These are phyloP conservation scores for Dacryopinax primogenitus DNA, from an alignment of 768 basidiomycete genomes.

Conservation along the genomic window DNA sequence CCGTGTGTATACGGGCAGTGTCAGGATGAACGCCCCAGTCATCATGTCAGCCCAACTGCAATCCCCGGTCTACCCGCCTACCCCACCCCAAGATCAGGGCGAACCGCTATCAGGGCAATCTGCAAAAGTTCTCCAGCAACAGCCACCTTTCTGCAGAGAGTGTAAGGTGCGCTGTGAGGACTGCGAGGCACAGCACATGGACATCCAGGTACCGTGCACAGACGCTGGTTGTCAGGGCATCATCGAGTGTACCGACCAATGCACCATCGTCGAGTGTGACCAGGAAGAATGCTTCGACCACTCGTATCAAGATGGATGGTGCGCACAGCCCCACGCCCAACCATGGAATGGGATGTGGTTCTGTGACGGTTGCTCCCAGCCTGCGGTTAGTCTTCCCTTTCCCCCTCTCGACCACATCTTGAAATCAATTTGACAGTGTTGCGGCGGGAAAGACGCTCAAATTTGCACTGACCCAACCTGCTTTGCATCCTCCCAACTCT, in stretches of 20 bases:
- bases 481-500: background rate
- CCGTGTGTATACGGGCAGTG: background rate
- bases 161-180: slow-evolving; percentile 2
- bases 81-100: background rate
- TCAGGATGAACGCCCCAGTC: background rate
- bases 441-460: background rate
- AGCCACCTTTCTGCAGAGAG: slow-evolving; percentile 9
- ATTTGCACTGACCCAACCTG: background rate
- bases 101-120: background rate
- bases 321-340: slow-evolving; percentile 4
- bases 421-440: background rate
- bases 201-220: slow-evolving; percentile 2
- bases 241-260: background rate
- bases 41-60: too few species aligned
- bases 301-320: background rate
- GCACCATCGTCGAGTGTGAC: slow-evolving; percentile 6
- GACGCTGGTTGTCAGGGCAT: slow-evolving; percentile 1
- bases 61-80: background rate
- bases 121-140: background rate
- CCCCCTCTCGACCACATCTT: background rate
- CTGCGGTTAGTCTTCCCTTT: background rate
- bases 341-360: slow-evolving; percentile 1
- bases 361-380: background rate
- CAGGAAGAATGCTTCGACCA: slow-evolving; percentile 4
- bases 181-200: background rate